These are phyloP conservation scores for Oropetium thomaeum DNA, from an alignment of 176 grass and related monocot species.

Conservation along the genomic window DNA sequence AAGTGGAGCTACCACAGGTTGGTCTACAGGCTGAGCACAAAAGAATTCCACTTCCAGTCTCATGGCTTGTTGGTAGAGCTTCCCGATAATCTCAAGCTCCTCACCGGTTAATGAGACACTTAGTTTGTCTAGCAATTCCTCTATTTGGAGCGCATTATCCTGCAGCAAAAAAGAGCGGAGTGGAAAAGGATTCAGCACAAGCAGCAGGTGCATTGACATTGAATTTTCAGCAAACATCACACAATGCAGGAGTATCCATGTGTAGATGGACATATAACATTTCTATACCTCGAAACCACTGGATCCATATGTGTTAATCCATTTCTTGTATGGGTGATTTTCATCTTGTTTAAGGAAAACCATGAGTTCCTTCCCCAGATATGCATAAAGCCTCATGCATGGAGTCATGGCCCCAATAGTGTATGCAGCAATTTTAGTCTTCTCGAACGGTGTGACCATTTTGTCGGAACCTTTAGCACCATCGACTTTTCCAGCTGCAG, in stretches of 20 bases:
- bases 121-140: conserved; percentile 91
- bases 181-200: background rate
- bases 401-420: conserved; percentile 88
- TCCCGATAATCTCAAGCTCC: conserved; percentile 89
- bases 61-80: conserved; percentile 88
- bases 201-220: conserved; percentile 2
- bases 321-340: conserved; percentile 81
- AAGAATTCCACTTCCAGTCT: conserved; percentile 84
- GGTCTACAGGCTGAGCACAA: conserved; percentile 48
- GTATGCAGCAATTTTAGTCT: conserved; percentile 96
- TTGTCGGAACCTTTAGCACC: conserved; percentile 73
- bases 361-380: conserved; percentile 71
- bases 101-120: conserved; percentile 88
- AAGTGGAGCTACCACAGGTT: conserved; percentile 71
- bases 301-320: conserved; percentile 71
- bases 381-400: conserved; percentile 93
- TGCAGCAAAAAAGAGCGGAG: conserved; percentile 15
- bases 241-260: background rate
- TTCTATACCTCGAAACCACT: conserved; percentile 72
- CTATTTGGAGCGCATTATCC: conserved; percentile 73
- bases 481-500: conserved; percentile 84
- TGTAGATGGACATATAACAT: background rate
- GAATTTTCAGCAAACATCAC: background rate
- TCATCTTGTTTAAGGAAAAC: conserved; percentile 51
- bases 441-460: conserved; percentile 98